A percentile compares a stretch with the other conserved stretches of the same genome.
phyloP scores from a whole-genome alignment of 1,139 yeast species.

The Suhomyces bolitotheri region DNA sequence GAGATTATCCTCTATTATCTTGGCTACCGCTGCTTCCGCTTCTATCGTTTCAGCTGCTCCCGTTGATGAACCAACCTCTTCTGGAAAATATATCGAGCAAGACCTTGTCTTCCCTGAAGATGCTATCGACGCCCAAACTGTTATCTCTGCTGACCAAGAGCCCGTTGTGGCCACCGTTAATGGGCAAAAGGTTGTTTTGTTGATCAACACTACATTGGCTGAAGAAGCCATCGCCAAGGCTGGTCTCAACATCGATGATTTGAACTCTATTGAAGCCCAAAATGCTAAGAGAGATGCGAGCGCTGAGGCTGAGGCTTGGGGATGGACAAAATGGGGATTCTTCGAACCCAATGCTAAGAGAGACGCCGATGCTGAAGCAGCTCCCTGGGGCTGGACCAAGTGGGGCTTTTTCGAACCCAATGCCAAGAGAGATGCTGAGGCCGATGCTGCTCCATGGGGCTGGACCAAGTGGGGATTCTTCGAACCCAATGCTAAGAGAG shows the following conservation, averaged over 20 bases:
- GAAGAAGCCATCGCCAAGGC: slow-evolving; percentile 12
- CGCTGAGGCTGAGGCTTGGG: slow-evolving; percentile 19
- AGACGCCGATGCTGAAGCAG: slow-evolving; percentile 18
- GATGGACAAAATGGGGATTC: slow-evolving; percentile 18
- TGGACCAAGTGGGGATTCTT: slow-evolving; percentile 16
- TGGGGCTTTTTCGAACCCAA: slow-evolving; percentile 19
- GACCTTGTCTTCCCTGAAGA: slow-evolving; percentile 19
- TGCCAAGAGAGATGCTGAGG: slow-evolving; percentile 15
- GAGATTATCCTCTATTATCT: slow-evolving; percentile 16
- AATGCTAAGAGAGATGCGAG: slow-evolving; percentile 19
- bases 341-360: slow-evolving; percentile 19
- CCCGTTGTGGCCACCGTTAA: slow-evolving; percentile 18
- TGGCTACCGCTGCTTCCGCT: slow-evolving; percentile 14
- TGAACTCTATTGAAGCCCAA: slow-evolving; percentile 12
- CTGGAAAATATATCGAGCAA: slow-evolving; percentile 6
- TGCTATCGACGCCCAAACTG: slow-evolving; percentile 16
- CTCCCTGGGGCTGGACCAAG: slow-evolving; percentile 15
- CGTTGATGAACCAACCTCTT: slow-evolving; percentile 3
- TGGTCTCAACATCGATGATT: slow-evolving; percentile 9
- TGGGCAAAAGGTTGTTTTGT: slow-evolving; percentile 19
- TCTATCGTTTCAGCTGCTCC: slow-evolving; percentile 17
- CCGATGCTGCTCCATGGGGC: slow-evolving; percentile 17
- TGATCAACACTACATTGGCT: slow-evolving; percentile 22
- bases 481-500: slow-evolving; percentile 19
- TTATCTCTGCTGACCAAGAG: slow-evolving; percentile 17